Evolutionary conservation across 148 eudicot genomes (phyloP).

Genomic region (Mesembryanthemum crystallinum): DNA sequence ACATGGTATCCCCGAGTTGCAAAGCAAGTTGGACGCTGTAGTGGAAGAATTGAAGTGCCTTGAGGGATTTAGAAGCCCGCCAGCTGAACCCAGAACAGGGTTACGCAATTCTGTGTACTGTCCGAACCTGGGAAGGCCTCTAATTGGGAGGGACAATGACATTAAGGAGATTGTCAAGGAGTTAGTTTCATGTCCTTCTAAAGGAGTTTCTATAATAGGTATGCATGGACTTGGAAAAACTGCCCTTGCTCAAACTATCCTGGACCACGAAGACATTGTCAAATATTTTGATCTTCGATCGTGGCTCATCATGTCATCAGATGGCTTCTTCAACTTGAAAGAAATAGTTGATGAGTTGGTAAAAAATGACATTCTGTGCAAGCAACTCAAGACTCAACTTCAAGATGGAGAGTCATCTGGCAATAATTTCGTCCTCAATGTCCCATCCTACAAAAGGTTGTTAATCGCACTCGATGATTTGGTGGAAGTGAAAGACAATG

Average conservation of each 20-base stretch:
- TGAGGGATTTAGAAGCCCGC: not conserved
- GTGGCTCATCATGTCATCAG: not conserved
- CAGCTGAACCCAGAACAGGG: not conserved
- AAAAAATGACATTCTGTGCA: too few relatives aligned
- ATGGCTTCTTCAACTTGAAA: not conserved
- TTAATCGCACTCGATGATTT: conserved; percentile 23
- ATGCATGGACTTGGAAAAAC: conserved; percentile 30
- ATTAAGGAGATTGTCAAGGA: not conserved
- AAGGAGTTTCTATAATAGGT: conserved; percentile 26
- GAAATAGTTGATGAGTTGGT: not conserved
- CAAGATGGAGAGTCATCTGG: too few relatives aligned
- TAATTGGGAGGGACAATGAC: not conserved
- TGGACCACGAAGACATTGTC: not conserved
- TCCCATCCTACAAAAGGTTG: not conserved
- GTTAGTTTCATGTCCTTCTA: not conserved
- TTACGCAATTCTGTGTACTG: not conserved
- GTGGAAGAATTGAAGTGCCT: not conserved
- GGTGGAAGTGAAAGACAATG: not conserved
- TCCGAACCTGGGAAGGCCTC: not conserved
- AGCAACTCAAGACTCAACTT: not conserved
- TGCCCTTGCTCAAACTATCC: conserved; percentile 13
- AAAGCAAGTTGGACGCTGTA: conserved; percentile 4
- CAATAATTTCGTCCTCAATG: not conserved
- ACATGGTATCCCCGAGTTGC: not conserved
- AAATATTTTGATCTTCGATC: not conserved